Base-by-base conservation (phyloP, 345 rosid species). In the Pugionium dolabratum region DNA sequence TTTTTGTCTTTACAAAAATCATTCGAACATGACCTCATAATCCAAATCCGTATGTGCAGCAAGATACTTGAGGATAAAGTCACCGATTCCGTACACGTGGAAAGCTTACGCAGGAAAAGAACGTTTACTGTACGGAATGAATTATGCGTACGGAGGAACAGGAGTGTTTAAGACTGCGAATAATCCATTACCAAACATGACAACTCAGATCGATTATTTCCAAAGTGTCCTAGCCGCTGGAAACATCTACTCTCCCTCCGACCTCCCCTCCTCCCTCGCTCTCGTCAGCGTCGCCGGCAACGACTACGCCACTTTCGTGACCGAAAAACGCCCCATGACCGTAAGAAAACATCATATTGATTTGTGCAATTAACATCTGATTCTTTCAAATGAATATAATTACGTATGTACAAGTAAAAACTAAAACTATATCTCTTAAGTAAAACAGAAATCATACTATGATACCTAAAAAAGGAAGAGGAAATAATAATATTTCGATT, bases 61-160 rank as follows among this genome's bases (percentile, higher is more conserved):
- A 7, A 72, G 61, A 36, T 81, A 70, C 71, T 46, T 84, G 53
- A 80, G 88, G n/a, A 61, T 85, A 42, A 79, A 75, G 70, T 80
- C 97, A 39, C 98, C 98, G 3, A 72, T 86, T 0, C 81, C 94
- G 1, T 93, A 79, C 80, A 80, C 59, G 68, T 78, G 72, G 81
- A 78, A 76, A 74, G 71, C 74, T 6, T 29, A 62, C 9, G 80
- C 59, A 31, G 63, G 73, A 0, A 52, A 33, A 5, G 69, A 75
- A 33, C 70, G 66, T n/a, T 9, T 81, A 60, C 63, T 59, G 39
- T 51, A 59, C 33, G 97, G 98, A 11, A 74, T 93, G 81, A 93
- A 93, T 65, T 88, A 85, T 58, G 98, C 97, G 0, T 80, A 66
- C 27, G 98, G 97, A 51, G 96, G 94, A 26, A 85, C 94, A 0